phyloP scores from a whole-genome alignment of 1,139 yeast genomes.

The Blastobotrys indianensis region DNA sequence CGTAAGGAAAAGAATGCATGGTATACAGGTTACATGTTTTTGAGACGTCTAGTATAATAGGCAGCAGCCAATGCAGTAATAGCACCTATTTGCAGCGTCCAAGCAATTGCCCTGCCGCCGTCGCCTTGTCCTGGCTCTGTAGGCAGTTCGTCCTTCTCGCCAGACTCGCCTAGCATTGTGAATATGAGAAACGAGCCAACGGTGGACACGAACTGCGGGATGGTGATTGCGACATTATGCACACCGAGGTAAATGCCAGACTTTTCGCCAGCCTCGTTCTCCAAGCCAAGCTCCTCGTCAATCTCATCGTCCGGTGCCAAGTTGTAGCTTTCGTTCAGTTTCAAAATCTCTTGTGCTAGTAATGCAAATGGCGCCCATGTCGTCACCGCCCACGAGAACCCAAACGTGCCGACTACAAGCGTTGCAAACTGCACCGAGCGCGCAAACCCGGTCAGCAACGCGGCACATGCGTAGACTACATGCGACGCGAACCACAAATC shows the following conservation, averaged over 20 bases:
- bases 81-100: constrained; percentile 35
- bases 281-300: constrained; percentile 5
- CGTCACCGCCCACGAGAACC: constrained; percentile 39
- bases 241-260: constrained; percentile 37
- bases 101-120: constrained; percentile 35
- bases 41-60: constrained; percentile 25
- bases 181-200: constrained; percentile 36
- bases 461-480: constrained; percentile 33
- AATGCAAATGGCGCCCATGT: constrained; percentile 41
- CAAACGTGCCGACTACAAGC: constrained; percentile 32
- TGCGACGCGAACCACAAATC: constrained; percentile 34
- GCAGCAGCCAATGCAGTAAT: constrained; percentile 34
- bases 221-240: constrained; percentile 38
- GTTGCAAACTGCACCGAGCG: constrained; percentile 29
- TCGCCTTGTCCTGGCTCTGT: constrained; percentile 25
- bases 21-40: constrained; percentile 4
- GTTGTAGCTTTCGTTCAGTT: constrained; percentile 9
- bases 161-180: constrained; percentile 20
- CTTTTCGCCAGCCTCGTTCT: constrained; percentile 15
- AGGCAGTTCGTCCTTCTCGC: constrained; percentile 12
- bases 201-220: constrained; percentile 38
- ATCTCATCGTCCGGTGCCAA: constrained; percentile 2
- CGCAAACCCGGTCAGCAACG: constrained; percentile 30
- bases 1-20: no score
- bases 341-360: constrained; percentile 36